Evolutionary conservation across 2,329 filamentous ascomycete species (phyloP).

Genomic region (Hypomyces perniciosus): DNA sequence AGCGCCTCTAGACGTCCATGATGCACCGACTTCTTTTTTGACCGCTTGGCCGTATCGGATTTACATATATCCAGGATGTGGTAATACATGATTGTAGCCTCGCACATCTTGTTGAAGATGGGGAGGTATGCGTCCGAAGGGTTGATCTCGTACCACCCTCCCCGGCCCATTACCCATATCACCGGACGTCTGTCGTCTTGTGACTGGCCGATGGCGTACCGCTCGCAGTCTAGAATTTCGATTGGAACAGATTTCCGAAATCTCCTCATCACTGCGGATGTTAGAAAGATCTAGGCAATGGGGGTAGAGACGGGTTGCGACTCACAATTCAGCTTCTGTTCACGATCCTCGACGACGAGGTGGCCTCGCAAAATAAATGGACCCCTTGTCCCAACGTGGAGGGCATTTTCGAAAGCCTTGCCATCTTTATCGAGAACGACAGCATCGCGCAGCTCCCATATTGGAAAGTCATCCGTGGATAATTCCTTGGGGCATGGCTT

Average conservation of each 20-base stretch:
- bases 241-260: slow-evolving; percentile 33
- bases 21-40: slow-evolving; percentile 23
- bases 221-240: slow-evolving; percentile 45
- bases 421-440: slow-evolving; percentile 52
- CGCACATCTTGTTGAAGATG: slow-evolving; percentile 54
- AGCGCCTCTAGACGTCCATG: slow-evolving; percentile 13
- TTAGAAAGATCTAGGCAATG: slow-evolving; percentile 12
- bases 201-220: slow-evolving; percentile 49
- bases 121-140: slow-evolving; percentile 51
- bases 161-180: slow-evolving; percentile 54
- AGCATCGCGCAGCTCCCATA: slow-evolving; percentile 56
- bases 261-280: slow-evolving; percentile 27
- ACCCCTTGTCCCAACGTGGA: slow-evolving; percentile 53
- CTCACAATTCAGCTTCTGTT: slow-evolving; percentile 32
- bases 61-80: slow-evolving; percentile 53
- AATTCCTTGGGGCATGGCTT: slow-evolving; percentile 21
- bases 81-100: slow-evolving; percentile 61
- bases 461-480: slow-evolving; percentile 49
- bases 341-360: slow-evolving; percentile 45
- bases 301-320: slow-evolving; percentile 1
- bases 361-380: slow-evolving; percentile 57
- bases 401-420: slow-evolving; percentile 50
- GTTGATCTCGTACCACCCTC: slow-evolving; percentile 63
- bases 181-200: slow-evolving; percentile 46
- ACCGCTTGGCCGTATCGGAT: slow-evolving; percentile 24